These are phyloP conservation scores for Inonotus hispidus DNA, from an alignment of 1,284 basidiomycete species.

Conservation along the genomic window DNA sequence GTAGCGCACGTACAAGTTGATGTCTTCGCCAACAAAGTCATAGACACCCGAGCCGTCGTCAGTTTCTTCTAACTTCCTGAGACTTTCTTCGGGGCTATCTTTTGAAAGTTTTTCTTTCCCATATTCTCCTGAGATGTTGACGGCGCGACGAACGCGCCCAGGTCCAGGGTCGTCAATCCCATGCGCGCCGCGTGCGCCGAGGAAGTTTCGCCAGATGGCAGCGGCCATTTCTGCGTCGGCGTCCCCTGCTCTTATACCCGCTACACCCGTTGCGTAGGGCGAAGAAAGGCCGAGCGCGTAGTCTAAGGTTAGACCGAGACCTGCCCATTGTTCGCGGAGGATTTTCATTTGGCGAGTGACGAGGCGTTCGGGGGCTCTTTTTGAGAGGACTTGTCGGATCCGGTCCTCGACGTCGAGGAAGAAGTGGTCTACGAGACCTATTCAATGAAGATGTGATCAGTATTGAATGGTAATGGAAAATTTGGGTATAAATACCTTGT, in stretches of 20 bases:
- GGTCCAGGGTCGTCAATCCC: slow-evolving; percentile 47
- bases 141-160: slow-evolving; percentile 27
- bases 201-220: slow-evolving; percentile 90
- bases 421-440: slow-evolving; percentile 84
- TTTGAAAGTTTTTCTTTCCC: slow-evolving; percentile 50
- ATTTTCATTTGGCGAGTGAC: slow-evolving; percentile 90
- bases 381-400: slow-evolving; percentile 71
- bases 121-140: slow-evolving; percentile 62
- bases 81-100: slow-evolving; percentile 42
- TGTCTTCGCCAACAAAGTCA: slow-evolving; percentile 57
- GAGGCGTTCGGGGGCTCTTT: slow-evolving; percentile 64
- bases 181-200: slow-evolving; percentile 70
- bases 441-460: neutral
- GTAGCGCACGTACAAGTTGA: slow-evolving; percentile 66
- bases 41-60: slow-evolving; percentile 71
- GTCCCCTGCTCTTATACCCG: slow-evolving; percentile 21
- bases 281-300: slow-evolving; percentile 54
- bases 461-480: neutral
- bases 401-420: slow-evolving; percentile 94
- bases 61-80: slow-evolving; percentile 32
- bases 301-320: slow-evolving; percentile 79
- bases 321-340: slow-evolving; percentile 90
- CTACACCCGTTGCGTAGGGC: slow-evolving; percentile 3
- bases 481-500: slow-evolving; percentile 40
- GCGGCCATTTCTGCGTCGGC: slow-evolving; percentile 80